Evolutionary conservation across 371 early-diverging fungal species (phyloP).

Genomic region (Amoeboradix gromovi): DNA sequence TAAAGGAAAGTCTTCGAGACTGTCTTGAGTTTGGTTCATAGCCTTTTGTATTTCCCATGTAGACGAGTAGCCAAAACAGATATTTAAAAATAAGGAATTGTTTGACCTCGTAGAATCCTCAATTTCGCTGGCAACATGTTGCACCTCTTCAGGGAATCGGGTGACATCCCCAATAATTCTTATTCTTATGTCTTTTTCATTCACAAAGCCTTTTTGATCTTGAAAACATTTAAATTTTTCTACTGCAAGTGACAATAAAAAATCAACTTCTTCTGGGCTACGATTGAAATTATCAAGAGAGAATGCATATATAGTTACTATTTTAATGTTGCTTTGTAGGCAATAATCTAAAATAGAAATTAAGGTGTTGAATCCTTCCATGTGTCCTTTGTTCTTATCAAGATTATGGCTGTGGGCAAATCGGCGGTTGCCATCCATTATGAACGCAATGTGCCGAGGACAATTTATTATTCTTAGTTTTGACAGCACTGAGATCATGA

Average conservation of each 20-base stretch:
- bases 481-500: neutral
- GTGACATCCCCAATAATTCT: constrained; percentile 1
- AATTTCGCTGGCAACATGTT: neutral
- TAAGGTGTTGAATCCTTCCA: constrained; percentile 42
- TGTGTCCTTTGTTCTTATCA: constrained; percentile 36
- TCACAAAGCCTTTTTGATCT: neutral
- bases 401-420: constrained; percentile 32
- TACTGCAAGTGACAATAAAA: constrained; percentile 52
- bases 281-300: constrained; percentile 90
- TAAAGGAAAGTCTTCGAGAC: constrained; percentile 7
- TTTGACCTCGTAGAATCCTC: neutral
- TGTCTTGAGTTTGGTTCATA: neutral
- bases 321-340: constrained; percentile 46
- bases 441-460: constrained; percentile 81
- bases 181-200: neutral
- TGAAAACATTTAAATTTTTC: constrained; percentile 37
- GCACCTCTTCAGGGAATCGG: neutral
- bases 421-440: constrained; percentile 96
- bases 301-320: constrained; percentile 90
- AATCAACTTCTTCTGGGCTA: constrained; percentile 47
- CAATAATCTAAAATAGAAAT: constrained; percentile 51
- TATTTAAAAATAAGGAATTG: neutral
- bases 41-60: neutral
- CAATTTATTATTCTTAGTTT: constrained; percentile 7
- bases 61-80: neutral